These are phyloP conservation scores for Vairimorpha ceranae DNA, from an alignment of 371 early-diverging fungal species.

Conservation along the genomic window DNA sequence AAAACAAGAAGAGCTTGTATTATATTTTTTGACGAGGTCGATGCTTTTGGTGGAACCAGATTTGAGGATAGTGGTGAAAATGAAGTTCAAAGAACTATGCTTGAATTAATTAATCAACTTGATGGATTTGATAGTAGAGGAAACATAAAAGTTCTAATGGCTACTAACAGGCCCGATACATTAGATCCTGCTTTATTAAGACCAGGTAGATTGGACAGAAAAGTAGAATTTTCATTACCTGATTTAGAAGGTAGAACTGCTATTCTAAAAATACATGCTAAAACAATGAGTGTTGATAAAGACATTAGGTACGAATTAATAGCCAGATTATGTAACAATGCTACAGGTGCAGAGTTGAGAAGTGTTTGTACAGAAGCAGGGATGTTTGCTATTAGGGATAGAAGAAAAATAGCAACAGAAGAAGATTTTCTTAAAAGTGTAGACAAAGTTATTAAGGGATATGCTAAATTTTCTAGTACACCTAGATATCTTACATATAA, in stretches of 20 bases:
- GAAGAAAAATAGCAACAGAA: slow-evolving; percentile 96
- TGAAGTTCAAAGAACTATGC: slow-evolving; percentile 98
- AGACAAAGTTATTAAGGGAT: slow-evolving; percentile 96
- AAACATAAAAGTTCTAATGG: slow-evolving; percentile 98
- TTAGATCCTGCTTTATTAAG: slow-evolving; percentile 95
- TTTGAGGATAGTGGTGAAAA: slow-evolving; percentile 96
- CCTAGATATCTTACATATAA: slow-evolving; percentile 71
- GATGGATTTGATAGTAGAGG: slow-evolving; percentile 99
- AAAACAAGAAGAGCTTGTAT: slow-evolving; percentile 94
- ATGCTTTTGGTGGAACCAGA: slow-evolving; percentile 93
- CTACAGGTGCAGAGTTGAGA: slow-evolving; percentile 87
- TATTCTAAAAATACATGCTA: slow-evolving; percentile 95
- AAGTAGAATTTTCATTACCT: slow-evolving; percentile 95
- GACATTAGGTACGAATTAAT: slow-evolving; percentile 94
- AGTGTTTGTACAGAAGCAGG: slow-evolving; percentile 99
- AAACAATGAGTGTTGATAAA: slow-evolving; percentile 86
- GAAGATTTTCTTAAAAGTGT: slow-evolving; percentile 98
- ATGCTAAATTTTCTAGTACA: slow-evolving; percentile 87
- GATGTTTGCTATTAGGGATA: slow-evolving; percentile 97
- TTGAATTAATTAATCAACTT: slow-evolving; percentile 96
- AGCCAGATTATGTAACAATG: slow-evolving; percentile 93
- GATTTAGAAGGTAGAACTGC: slow-evolving; percentile 76
- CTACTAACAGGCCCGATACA: slow-evolving; percentile 95
- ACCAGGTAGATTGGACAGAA: slow-evolving; percentile 96
- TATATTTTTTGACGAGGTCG: slow-evolving; percentile 99